Base-by-base conservation (phyloP, 768 basidiomycete genomes). In the Tubosaeta sp. region DNA sequence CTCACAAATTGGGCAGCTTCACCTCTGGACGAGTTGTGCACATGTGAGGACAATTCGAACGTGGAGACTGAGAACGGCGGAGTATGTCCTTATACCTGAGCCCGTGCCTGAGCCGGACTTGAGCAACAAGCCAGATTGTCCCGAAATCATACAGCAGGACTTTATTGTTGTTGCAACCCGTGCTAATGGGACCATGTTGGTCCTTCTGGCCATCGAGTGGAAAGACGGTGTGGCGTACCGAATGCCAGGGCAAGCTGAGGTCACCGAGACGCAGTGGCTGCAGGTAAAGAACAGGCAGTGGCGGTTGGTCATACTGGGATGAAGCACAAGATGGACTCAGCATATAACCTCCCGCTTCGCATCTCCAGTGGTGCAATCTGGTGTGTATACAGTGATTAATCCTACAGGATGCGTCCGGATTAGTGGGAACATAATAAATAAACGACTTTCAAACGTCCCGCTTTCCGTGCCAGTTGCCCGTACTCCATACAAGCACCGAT, bases 11-110 rank as follows among this genome's bases (percentile, higher is more conserved):
- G 60, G 60, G 5, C 60, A 48, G 4, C n/a, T 61, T 4, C 25
- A 27, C 16, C 62, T 62, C n/a, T 61, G 60, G 60, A 61, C 60
- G 3, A 55, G 52, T 31, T 5, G 33, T 34, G 60, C 48, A 7
- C 58, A 42, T 13, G 3, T 48, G 27, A 45, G 14, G 17, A 32
- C 10, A 0, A 14, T 47, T 22, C 49, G 53, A 29, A 11, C 17
- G 1, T 26, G 38, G 19, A 25, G 11, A 7, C 0, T 14, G 13
- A 50, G 19, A n/a, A 34, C 17, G 1, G 26, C 22, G 6, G 13
- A 45, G 3, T 59, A 51, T 17, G 26, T 5, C 3, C 47, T 46
- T 6, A 38, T 43, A 8, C 37, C 45, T 41, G 2, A 31, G 22
- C 34, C 32, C 16, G 16, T 35, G 16, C 13, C 41, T 10, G 6